A percentile compares a stretch with the other conserved stretches of the same genome.
Evolutionary conservation across 2,329 filamentous ascomycete species (phyloP).

Genomic region (Botrytis tulipae): DNA sequence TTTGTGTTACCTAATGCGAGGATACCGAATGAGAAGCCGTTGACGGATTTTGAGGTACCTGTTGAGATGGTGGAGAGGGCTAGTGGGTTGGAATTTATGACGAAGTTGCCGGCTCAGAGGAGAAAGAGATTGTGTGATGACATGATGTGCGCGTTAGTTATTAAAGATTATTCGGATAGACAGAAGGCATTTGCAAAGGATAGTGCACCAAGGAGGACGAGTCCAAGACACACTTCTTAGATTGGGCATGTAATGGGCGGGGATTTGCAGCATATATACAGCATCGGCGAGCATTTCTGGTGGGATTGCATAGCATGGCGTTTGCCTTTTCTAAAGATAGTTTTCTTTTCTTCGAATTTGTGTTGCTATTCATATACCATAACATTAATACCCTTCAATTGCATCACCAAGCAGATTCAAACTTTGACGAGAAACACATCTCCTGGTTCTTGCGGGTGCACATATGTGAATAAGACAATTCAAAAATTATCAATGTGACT

Average conservation of each 20-base stretch:
- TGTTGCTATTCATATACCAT: constrained; percentile 21
- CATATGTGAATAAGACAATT: background rate
- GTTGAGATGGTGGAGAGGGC: constrained; percentile 90
- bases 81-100: constrained; percentile 86
- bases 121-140: constrained; percentile 82
- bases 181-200: constrained; percentile 54
- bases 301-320: constrained; percentile 27
- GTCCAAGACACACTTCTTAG: constrained; percentile 34
- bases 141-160: constrained; percentile 76
- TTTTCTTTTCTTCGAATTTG: background rate
- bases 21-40: constrained; percentile 83
- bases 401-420: background rate
- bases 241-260: constrained; percentile 24
- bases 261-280: constrained; percentile 21
- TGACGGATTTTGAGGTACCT: constrained; percentile 92
- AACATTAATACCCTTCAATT: constrained; percentile 21
- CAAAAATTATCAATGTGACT: background rate
- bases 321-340: constrained; percentile 16
- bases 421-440: background rate
- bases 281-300: background rate
- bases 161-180: constrained; percentile 71
- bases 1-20: constrained; percentile 92
- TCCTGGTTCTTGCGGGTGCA: background rate
- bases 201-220: constrained; percentile 32
- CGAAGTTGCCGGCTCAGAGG: constrained; percentile 69